phyloP scores from a whole-genome alignment of 441 rosid genomes.

The Dalechampia spathulata region DNA sequence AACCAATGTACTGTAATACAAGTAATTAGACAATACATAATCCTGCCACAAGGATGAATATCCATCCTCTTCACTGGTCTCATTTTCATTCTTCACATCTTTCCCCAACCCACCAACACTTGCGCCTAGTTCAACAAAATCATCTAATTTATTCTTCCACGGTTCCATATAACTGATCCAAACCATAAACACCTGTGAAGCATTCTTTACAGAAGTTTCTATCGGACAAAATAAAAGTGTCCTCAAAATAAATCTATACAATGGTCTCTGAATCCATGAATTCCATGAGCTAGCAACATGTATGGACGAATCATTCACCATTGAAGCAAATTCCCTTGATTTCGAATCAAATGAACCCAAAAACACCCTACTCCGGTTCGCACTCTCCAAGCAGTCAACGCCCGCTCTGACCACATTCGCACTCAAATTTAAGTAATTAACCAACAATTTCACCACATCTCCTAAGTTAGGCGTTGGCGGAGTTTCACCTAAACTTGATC shows the following conservation, averaged over 20 bases:
- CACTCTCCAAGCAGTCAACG: conserved; percentile 30
- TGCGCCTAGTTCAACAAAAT: conserved; percentile 54
- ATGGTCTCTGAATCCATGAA: conserved; percentile 57
- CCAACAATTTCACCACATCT: conserved; percentile 72
- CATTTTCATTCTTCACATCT: conserved; percentile 33
- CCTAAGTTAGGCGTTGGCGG: conserved; percentile 70
- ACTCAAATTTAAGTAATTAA: conserved; percentile 71
- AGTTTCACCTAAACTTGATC: conserved; percentile 48
- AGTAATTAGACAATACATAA: conserved; percentile 73
- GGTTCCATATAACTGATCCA: conserved; percentile 83
- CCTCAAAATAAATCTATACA: conserved; percentile 71
- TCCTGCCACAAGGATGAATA: conserved; percentile 64
- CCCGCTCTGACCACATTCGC: conserved; percentile 29
- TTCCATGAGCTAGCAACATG: conserved; percentile 53
- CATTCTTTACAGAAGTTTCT: conserved; percentile 66
- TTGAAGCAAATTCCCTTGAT: conserved; percentile 27
- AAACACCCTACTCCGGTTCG: conserved; percentile 38
- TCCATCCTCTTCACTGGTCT: conserved; percentile 25
- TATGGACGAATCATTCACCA: conserved; percentile 21
- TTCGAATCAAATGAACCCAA: conserved; percentile 37
- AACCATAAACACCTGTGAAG: conserved; percentile 63
- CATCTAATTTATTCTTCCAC: conserved; percentile 53
- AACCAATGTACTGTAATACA: conserved; percentile 75
- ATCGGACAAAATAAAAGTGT: conserved; percentile 70
- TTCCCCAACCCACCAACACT: conserved; percentile 33